Evolutionary conservation across 1,284 basidiomycete species (phyloP).

Genomic region (Moesziomyces sp.): DNA sequence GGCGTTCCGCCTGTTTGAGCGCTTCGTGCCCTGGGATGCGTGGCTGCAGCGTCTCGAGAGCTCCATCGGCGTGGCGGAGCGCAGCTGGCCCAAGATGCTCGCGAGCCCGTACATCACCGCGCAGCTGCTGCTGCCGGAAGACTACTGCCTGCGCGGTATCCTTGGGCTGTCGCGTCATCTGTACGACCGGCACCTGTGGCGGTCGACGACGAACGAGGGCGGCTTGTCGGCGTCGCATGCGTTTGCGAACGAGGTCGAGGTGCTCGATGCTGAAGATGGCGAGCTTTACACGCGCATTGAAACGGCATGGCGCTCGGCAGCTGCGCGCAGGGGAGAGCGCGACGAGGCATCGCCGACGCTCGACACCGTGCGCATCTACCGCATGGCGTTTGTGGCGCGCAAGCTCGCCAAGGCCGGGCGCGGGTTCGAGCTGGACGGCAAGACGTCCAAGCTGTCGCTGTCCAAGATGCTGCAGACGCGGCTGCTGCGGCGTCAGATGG

Average conservation of each 20-base stretch:
- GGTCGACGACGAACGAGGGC: conserved; percentile 15
- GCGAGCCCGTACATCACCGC: conserved; percentile 68
- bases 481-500: conserved; percentile 77
- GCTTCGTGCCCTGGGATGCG: conserved; percentile 82
- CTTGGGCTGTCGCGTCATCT: conserved; percentile 65
- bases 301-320: conserved; percentile 70
- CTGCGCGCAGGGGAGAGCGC: conserved; percentile 83
- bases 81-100: conserved; percentile 34
- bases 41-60: conserved; percentile 70
- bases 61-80: conserved; percentile 21
- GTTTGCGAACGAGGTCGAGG: conserved; percentile 69
- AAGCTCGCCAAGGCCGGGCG: conserved; percentile 78
- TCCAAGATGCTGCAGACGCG: conserved; percentile 78
- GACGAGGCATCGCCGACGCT: conserved; percentile 71
- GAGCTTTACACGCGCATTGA: conserved; percentile 38
- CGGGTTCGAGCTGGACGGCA: conserved; percentile 76
- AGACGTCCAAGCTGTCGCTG: conserved; percentile 68
- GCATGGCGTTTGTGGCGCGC: conserved; percentile 79
- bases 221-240: conserved; percentile 12
- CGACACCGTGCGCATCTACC: conserved; percentile 70
- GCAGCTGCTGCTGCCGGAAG: conserved; percentile 83
- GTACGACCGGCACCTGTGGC: conserved; percentile 38
- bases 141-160: conserved; percentile 94
- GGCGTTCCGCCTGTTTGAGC: conserved; percentile 60
- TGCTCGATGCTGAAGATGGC: conserved; percentile 44